A percentile compares a stretch with the other conserved stretches of the same genome.
These are phyloP conservation scores for Trichoderma erinaceum DNA, from an alignment of 495 filamentous ascomycete species.

Conservation along the genomic window DNA sequence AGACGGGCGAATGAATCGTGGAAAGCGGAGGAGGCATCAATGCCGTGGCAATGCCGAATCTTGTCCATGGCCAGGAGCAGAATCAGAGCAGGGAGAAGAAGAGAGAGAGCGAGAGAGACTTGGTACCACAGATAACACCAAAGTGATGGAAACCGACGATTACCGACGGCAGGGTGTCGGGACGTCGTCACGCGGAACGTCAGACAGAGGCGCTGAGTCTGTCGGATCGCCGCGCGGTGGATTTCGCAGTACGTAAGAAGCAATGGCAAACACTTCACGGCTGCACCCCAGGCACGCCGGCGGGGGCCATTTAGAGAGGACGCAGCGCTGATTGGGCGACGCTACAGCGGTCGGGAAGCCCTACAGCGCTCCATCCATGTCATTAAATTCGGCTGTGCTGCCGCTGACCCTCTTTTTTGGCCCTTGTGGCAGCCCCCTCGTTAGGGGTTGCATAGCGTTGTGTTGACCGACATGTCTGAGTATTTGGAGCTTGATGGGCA, in stretches of 20 bases:
- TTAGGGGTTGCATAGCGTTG: not conserved
- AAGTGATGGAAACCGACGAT: not conserved
- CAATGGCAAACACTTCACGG: too few species aligned
- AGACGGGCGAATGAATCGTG: not conserved
- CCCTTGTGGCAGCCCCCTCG: not conserved
- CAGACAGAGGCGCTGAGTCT: not conserved
- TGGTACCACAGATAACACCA: too few species aligned
- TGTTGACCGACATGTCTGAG: too few species aligned
- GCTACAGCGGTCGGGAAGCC: not conserved
- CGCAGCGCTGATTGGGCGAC: not conserved
- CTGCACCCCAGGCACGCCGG: not conserved
- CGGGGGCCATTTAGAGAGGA: not conserved
- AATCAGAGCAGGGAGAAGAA: too few species aligned
- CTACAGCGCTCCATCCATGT: not conserved
- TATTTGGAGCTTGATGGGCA: too few species aligned
- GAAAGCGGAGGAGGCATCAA: not conserved
- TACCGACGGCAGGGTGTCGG: conserved; percentile 1
- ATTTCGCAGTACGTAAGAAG: too few species aligned
- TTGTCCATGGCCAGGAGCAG: too few species aligned
- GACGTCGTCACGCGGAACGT: not conserved
- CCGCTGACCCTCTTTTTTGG: too few species aligned
- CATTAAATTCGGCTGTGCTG: not conserved
- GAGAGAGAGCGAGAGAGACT: too few species aligned
- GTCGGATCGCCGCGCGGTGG: too few species aligned
- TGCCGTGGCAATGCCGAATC: not conserved